Conservation (phyloP, 1,284 basidiomycete species). For the Rhodotorula sp. region DNA sequence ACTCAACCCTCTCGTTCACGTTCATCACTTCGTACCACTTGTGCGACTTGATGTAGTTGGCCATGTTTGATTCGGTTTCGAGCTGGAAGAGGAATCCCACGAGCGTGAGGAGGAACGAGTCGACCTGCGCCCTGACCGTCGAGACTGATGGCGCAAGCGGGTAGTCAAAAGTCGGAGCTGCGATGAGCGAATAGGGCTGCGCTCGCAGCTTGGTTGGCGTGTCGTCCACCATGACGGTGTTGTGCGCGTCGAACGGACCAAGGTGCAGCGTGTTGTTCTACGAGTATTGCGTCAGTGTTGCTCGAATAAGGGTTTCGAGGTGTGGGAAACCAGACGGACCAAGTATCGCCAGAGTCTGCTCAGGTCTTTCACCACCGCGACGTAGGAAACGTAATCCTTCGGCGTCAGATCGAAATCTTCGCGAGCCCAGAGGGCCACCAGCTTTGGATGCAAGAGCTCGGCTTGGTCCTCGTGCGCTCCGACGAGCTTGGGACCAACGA, state of each 20-base stretch:
- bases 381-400: slow-evolving; percentile 24
- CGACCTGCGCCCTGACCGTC: slow-evolving; percentile 3
- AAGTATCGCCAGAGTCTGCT: slow-evolving; percentile 22
- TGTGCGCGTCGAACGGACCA: not conserved
- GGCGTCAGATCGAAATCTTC: slow-evolving; percentile 26
- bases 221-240: slow-evolving; percentile 37
- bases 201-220: slow-evolving; percentile 30
- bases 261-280: not conserved
- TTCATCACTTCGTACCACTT: slow-evolving; percentile 11
- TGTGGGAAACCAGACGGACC: not conserved
- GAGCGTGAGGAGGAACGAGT: slow-evolving; percentile 33
- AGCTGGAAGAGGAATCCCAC: slow-evolving; percentile 22
- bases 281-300: not conserved
- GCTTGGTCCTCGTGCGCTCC: slow-evolving; percentile 6
- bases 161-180: slow-evolving; percentile 30
- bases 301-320: too few species aligned
- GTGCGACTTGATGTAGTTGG: slow-evolving; percentile 4
- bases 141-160: slow-evolving; percentile 11
- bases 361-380: slow-evolving; percentile 31
- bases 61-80: slow-evolving; percentile 23
- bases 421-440: slow-evolving; percentile 33
- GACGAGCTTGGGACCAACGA: slow-evolving; percentile 23
- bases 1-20: not conserved
- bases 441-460: slow-evolving; percentile 33
- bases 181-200: slow-evolving; percentile 28